These are phyloP conservation scores for Middelhovenomyces tepae DNA, from an alignment of 805 yeast species.

Conservation along the genomic window DNA sequence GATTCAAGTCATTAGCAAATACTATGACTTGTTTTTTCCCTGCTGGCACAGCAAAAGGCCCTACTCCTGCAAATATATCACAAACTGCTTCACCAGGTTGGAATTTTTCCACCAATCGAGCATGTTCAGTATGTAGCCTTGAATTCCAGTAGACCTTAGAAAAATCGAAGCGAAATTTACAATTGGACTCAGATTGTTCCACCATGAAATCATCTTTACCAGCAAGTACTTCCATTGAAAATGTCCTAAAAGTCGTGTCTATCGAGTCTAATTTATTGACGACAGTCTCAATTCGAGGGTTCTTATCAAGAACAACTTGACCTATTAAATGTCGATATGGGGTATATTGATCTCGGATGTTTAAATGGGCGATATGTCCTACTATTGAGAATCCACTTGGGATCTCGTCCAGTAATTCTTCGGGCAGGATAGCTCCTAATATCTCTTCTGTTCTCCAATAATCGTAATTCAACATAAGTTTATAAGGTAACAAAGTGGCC, in stretches of 20 bases:
- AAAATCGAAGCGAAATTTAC: slow-evolving; percentile 81
- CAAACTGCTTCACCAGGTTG: slow-evolving; percentile 66
- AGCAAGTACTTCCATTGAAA: slow-evolving; percentile 88
- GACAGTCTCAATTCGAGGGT: slow-evolving; percentile 71
- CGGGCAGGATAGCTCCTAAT: slow-evolving; percentile 68
- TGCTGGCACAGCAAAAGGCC: slow-evolving; percentile 96
- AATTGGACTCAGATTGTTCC: slow-evolving; percentile 79
- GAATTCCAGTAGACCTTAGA: slow-evolving; percentile 97
- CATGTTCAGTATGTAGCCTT: slow-evolving; percentile 88
- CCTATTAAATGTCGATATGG: slow-evolving; percentile 80
- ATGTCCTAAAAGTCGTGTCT: slow-evolving; percentile 82
- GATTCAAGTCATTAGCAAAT: slow-evolving; percentile 89
- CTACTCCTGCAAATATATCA: slow-evolving; percentile 98
- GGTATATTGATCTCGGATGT: slow-evolving; percentile 72
- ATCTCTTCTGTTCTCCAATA: slow-evolving; percentile 91
- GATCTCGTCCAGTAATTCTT: slow-evolving; percentile 52
- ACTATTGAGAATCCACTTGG: slow-evolving; percentile 91
- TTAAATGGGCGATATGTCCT: slow-evolving; percentile 93
- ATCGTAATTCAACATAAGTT: slow-evolving; percentile 53
- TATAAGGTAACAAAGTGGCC: slow-evolving; percentile 44
- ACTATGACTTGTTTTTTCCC: slow-evolving; percentile 75
- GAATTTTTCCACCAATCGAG: slow-evolving; percentile 56
- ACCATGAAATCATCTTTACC: slow-evolving; percentile 67
- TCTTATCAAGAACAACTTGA: slow-evolving; percentile 81
- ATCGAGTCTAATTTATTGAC: slow-evolving; percentile 87